Evolutionary conservation across 768 basidiomycete species (phyloP).

Genomic region (Boletus vermiculosoides): DNA sequence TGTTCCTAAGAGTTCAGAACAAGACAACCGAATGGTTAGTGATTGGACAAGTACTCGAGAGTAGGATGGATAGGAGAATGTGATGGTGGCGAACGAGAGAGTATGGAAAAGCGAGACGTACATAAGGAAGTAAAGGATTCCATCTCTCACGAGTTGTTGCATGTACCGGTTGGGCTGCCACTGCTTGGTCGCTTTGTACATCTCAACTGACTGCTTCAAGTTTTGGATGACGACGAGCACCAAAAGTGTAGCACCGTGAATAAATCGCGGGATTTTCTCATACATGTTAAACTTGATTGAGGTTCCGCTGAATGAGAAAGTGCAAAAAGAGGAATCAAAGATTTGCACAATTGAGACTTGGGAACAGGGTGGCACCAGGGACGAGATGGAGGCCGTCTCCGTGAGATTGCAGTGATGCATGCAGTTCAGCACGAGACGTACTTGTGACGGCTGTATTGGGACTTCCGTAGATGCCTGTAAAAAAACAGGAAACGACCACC

Average conservation of each 20-base stretch:
- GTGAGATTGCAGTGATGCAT: not conserved
- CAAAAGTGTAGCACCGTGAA: no score
- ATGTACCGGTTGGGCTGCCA: not conserved
- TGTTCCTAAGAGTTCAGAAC: no score
- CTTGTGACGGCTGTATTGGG: not conserved
- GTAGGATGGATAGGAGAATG: no score
- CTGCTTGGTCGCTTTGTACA: not conserved
- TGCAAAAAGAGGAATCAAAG: no score
- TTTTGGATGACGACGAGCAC: not conserved
- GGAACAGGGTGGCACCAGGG: not conserved
- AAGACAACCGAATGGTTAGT: no score
- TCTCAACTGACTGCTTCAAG: not conserved
- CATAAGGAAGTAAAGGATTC: constrained; percentile 10
- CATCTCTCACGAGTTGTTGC: constrained; percentile 1
- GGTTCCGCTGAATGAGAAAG: no score
- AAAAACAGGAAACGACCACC: not conserved
- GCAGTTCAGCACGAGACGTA: not conserved
- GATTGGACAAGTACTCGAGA: no score
- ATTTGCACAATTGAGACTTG: not conserved
- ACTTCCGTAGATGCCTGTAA: not conserved
- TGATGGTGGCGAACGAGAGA: constrained; percentile 20
- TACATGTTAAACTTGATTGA: not conserved
- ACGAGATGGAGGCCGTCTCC: not conserved
- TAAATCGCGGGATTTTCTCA: not conserved
- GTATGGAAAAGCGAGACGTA: not conserved